phyloP scores from a whole-genome alignment of 805 yeast genomes.

The Tetrapisispora pingtungensis region DNA sequence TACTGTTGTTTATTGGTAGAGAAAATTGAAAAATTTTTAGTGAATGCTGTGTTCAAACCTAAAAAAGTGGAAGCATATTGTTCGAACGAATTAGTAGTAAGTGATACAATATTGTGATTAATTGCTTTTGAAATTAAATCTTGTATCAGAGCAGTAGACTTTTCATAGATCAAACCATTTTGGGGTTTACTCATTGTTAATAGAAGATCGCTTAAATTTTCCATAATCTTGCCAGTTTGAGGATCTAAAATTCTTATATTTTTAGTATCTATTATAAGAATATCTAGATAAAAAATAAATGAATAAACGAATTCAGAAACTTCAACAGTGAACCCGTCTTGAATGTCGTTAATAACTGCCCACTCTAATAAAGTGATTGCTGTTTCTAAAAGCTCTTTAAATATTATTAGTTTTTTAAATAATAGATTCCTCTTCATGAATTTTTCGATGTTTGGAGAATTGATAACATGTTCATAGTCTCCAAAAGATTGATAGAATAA shows the following conservation, averaged over 20 bases:
- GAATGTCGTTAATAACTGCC: conserved; percentile 29
- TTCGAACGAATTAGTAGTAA: conserved; percentile 14
- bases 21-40: background rate
- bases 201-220: conserved; percentile 21
- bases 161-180: conserved; percentile 23
- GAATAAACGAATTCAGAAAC: conserved; percentile 22
- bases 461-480: background rate
- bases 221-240: conserved; percentile 16
- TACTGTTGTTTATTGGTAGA: background rate
- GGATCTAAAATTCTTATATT: conserved; percentile 26
- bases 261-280: conserved; percentile 23
- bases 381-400: conserved; percentile 38
- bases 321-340: conserved; percentile 29
- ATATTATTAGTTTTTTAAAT: conserved; percentile 7
- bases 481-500: conserved; percentile 32
- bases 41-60: background rate
- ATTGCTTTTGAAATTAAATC: conserved; percentile 31
- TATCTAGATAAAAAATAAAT: conserved; percentile 17
- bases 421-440: background rate
- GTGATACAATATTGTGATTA: conserved; percentile 8
- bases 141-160: conserved; percentile 25
- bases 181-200: conserved; percentile 27
- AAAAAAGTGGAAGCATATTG: conserved; percentile 10
- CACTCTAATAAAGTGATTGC: conserved; percentile 30
- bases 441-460: background rate